Percentiles rank a stretch among this genome's conserved stretches.
Conservation (phyloP, 2,329 filamentous ascomycete genomes). For the Sclerotinia sclerotiorum region DNA sequence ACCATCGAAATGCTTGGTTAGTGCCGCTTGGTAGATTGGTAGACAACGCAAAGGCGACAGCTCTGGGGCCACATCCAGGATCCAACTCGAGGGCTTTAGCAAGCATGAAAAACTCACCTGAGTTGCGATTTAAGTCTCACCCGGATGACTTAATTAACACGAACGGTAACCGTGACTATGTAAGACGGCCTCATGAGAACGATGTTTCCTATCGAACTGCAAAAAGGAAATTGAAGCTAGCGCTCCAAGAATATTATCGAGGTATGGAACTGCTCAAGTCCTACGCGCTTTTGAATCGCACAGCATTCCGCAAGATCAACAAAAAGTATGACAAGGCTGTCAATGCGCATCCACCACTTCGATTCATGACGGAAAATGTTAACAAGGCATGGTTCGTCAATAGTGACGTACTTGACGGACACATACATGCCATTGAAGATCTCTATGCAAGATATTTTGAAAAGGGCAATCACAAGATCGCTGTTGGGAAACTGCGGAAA, state of each 20-base stretch:
- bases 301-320: conserved; percentile 94
- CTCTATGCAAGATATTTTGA: conserved; percentile 95
- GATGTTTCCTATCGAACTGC: conserved; percentile 82
- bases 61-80: conserved; percentile 50
- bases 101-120: conserved; percentile 46
- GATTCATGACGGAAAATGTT: conserved; percentile 89
- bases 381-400: conserved; percentile 89
- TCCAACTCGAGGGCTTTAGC: conserved; percentile 61
- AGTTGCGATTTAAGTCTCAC: conserved; percentile 46
- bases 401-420: conserved; percentile 77
- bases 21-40: conserved; percentile 47
- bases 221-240: conserved; percentile 87
- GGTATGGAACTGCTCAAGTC: conserved; percentile 89
- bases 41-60: conserved; percentile 47
- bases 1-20: conserved; percentile 46
- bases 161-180: conserved; percentile 49
- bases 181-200: conserved; percentile 49
- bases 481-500: conserved; percentile 79
- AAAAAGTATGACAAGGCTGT: conserved; percentile 98
- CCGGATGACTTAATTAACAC: conserved; percentile 30
- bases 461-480: conserved; percentile 87
- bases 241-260: conserved; percentile 90
- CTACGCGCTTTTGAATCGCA: conserved; percentile 85
- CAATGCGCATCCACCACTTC: conserved; percentile 71
- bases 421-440: conserved; percentile 82